A percentile compares a stretch with the other conserved stretches of the same genome.
These are phyloP conservation scores for Colletotrichum salicis DNA, from an alignment of 2,329 filamentous ascomycete species.

Conservation along the genomic window DNA sequence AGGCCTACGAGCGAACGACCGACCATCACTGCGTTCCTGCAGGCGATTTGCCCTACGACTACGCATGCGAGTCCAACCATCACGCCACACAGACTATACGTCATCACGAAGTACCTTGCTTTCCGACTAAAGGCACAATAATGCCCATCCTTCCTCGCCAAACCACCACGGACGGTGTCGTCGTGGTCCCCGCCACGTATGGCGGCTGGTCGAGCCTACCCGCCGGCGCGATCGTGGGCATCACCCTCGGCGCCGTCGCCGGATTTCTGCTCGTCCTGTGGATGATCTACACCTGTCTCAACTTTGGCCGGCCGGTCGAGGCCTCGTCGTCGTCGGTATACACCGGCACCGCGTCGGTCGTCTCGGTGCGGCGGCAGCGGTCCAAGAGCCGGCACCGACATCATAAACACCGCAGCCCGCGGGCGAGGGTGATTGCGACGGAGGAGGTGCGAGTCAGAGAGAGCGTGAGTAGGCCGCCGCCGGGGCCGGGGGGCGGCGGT, in stretches of 20 bases:
- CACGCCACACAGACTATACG: neutral
- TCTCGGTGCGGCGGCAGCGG: conserved; percentile 35
- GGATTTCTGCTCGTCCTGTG: conserved; percentile 65
- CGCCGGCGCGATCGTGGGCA: conserved; percentile 56
- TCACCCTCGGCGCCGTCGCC: conserved; percentile 57
- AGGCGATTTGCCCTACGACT: conserved; percentile 8
- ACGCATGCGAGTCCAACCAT: neutral
- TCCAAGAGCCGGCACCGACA: conserved; percentile 31
- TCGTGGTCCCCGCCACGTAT: conserved; percentile 50
- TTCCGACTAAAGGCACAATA: neutral
- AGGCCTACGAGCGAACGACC: neutral
- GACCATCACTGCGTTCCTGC: conserved; percentile 1
- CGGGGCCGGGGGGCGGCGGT: neutral
- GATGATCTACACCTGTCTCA: conserved; percentile 61
- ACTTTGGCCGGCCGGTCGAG: conserved; percentile 50
- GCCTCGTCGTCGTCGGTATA: conserved; percentile 34
- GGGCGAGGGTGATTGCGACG: conserved; percentile 41
- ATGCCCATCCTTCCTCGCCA: conserved; percentile 33
- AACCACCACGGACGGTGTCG: conserved; percentile 37
- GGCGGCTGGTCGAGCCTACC: conserved; percentile 45
- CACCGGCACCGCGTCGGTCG: conserved; percentile 38
- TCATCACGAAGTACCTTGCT: neutral
- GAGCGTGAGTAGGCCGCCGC: conserved; percentile 21
- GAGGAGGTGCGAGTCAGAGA: conserved; percentile 43
- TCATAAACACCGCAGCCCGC: conserved; percentile 27